Evolutionary conservation across 129 eudicot species (phyloP), one percentile per base, ranked within the genome.

Genomic region (Pseudognaphalium luteoalbum): DNA sequence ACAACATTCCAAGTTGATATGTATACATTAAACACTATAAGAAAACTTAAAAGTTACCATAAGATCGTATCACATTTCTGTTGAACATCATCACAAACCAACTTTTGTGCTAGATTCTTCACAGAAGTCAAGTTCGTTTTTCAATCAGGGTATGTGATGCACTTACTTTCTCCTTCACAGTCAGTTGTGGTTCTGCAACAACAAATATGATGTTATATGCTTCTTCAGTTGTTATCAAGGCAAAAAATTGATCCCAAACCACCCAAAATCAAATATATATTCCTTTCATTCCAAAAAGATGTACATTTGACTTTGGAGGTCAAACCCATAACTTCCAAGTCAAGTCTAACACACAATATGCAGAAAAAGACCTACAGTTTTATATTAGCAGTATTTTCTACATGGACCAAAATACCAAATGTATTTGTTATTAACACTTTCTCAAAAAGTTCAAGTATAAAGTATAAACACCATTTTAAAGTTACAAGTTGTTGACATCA

Each of bases 101-200:
- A 51, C 47, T 19, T 20, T 61, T 34, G 76, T 32, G 34, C 66
- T 44, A 61, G 30, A 78, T 78, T 33, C 82, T 47, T 47, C 54
- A 62, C 7, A 64, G 32, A 54, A 57, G 75, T 74, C 65, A 44
- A 67, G 14, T 73, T 50, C 42, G 50, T 68, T 74, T 80, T 74
- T 58, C 82, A 62, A 68, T 80, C 51, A 37, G 29, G 52, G 79
- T 62, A 37, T 63, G 61, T 54, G 64, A 68, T 41, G 83, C 72
- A 15, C 67, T 77, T 66, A 11, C 76, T 73, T 72, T 87, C 64
- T 77, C 87, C 83, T 83, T 90, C 60, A 80, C 91, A 14, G 77
- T 34, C 16, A 80, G 75, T 66, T 83, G 89, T 83, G 90, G 84
- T 67, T 80, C 96, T 90, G 91, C 73, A 80, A 81, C 73, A 61